Base-by-base conservation (phyloP, 257 asterid species). In the Solanum virginianum region DNA sequence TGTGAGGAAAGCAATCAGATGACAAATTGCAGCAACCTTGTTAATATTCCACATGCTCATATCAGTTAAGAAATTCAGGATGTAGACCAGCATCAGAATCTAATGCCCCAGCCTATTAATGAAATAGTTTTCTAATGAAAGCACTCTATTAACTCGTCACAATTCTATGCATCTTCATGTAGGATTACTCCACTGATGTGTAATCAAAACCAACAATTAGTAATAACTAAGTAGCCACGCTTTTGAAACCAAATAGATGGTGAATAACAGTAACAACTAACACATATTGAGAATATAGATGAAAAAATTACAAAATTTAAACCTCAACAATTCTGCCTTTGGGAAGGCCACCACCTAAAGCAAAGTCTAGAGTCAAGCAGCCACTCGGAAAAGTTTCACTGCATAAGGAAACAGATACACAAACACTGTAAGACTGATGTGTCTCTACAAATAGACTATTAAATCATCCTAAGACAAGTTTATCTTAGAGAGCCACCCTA, bases 321-420 rank as follows among this genome's bases (percentile, higher is more conserved):
- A 95, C 99, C 99, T 96, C 99, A 11, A 96, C 97, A 41, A 96
- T 96, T 89, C 99, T 95, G 87, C 99, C 99, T 92, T 87, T 94
- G 85, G 99, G 99, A 81, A 96, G 92, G 79, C 99, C 99, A 80
- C 98, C 99, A 54, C 99, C 98, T 88, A 96, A 91, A 83, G 99
- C 99, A 88, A 95, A 93, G 93, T 96, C 98, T 89, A 96, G 86
- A 0, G 98, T 94, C 92, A 96, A 91, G 92, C 93, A 89, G 86
- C 99, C 98, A 91, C 98, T 96, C 15, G 98, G 98, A 90, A 96
- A 96, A 54, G 99, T 96, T 91, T 94, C 99, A 39, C 99, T 96
- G 91, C 92, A 89, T 16, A 85, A 84, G 83, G 43, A 56, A 77
- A 41, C 41, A 77, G 45, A 51, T 71, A 11, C 15, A 41, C 47